Evolutionary conservation across 1,284 basidiomycete genomes (phyloP).

Genomic region (Dichomitus squalens): DNA sequence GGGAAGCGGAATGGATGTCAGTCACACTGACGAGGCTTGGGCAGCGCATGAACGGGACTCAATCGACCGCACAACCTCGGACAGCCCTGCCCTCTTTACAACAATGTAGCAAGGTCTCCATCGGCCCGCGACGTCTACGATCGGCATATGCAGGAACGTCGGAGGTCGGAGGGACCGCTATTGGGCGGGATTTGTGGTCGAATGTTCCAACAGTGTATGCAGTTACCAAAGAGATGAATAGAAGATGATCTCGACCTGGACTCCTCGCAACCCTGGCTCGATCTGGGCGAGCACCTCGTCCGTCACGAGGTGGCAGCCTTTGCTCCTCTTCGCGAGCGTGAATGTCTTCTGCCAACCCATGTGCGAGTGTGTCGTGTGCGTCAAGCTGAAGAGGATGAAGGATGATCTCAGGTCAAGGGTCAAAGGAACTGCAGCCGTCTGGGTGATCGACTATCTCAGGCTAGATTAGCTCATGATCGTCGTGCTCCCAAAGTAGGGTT

Average conservation of each 20-base stretch:
- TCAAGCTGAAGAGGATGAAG: not conserved
- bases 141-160: too few species aligned
- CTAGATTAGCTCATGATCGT: conserved; percentile 2
- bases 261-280: conserved; percentile 69
- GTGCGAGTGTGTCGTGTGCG: not conserved
- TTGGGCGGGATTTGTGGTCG: too few species aligned
- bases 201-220: too few species aligned
- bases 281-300: conserved; percentile 76
- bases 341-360: conserved; percentile 97
- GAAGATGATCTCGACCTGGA: conserved; percentile 50
- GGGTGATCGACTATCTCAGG: not conserved
- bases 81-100: not conserved
- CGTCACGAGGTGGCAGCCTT: conserved; percentile 88
- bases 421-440: not conserved
- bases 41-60: not conserved
- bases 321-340: conserved; percentile 56
- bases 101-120: not conserved
- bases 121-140: not conserved
- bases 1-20: conserved; percentile 2
- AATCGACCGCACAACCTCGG: not conserved
- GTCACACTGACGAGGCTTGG: not conserved
- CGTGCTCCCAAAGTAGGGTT: conserved; percentile 9
- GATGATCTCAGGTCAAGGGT: not conserved
- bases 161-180: too few species aligned
- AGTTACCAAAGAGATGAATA: conserved; percentile 25